Percentiles rank a stretch among this genome's conserved stretches.
Evolutionary conservation across 2,329 filamentous ascomycete species (phyloP).

Genomic region (Fusarium mangiferae): DNA sequence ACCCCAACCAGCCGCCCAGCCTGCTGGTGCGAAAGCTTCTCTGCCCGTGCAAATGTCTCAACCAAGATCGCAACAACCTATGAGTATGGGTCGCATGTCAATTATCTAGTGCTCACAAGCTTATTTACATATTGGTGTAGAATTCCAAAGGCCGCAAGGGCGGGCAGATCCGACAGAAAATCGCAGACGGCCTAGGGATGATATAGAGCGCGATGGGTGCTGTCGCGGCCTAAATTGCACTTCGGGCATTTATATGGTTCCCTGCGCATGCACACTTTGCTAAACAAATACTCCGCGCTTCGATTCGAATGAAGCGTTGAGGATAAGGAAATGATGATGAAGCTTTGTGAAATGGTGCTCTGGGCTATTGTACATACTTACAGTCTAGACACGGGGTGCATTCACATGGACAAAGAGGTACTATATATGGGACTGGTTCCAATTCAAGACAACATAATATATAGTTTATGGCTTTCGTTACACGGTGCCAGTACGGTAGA

Average conservation of each 20-base stretch:
- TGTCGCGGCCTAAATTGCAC: background rate
- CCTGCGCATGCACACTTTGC: background rate
- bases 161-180: background rate
- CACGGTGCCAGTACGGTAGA: background rate
- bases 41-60: background rate
- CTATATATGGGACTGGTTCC: background rate
- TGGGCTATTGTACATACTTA: background rate
- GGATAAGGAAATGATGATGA: background rate
- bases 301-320: rapidly evolving
- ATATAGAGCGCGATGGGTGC: background rate
- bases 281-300: background rate
- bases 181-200: background rate
- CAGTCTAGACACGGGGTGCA: background rate
- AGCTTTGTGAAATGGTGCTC: background rate
- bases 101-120: rapidly evolving
- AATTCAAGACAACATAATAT: background rate
- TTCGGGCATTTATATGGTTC: background rate
- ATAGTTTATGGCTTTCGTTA: background rate
- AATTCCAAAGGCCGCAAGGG: background rate
- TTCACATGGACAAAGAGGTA: too few relatives aligned
- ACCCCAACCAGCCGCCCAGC: background rate
- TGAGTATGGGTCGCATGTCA: background rate
- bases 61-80: background rate
- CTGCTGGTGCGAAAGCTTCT: background rate
- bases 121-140: rapidly evolving